Evolutionary conservation across 1,139 yeast genomes (phyloP).

Genomic region (Blastobotrys capitulatus): DNA sequence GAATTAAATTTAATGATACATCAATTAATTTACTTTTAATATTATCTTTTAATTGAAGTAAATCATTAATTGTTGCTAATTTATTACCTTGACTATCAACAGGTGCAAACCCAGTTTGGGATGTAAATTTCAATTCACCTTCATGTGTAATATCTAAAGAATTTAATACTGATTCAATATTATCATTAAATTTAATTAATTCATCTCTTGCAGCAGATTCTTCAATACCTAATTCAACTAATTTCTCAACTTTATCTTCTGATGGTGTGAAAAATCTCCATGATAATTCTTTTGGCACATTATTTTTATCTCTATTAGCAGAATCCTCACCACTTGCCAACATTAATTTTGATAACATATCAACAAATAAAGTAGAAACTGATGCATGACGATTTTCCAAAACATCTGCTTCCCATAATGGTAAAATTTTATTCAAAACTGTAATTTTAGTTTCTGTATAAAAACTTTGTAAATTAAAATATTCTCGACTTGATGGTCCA

Average conservation of each 20-base stretch:
- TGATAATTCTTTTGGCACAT: slow-evolving; percentile 22
- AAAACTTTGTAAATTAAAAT: slow-evolving; percentile 30
- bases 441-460: slow-evolving; percentile 30
- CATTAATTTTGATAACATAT: slow-evolving; percentile 22
- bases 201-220: slow-evolving; percentile 38
- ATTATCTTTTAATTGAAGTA: slow-evolving; percentile 38
- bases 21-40: slow-evolving; percentile 37
- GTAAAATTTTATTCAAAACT: slow-evolving; percentile 19
- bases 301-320: slow-evolving; percentile 12
- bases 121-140: neutral
- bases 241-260: slow-evolving; percentile 43
- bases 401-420: slow-evolving; percentile 28
- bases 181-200: slow-evolving; percentile 18
- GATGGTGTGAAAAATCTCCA: slow-evolving; percentile 50
- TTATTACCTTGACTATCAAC: slow-evolving; percentile 17
- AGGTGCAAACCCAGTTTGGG: slow-evolving; percentile 25
- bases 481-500: slow-evolving; percentile 24
- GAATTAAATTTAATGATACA: slow-evolving; percentile 46
- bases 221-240: slow-evolving; percentile 37
- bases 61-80: slow-evolving; percentile 39
- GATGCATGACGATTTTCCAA: slow-evolving; percentile 22
- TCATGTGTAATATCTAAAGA: neutral
- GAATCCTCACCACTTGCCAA: slow-evolving; percentile 21
- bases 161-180: neutral
- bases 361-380: slow-evolving; percentile 21